Evolutionary conservation across 305 asterid genomes (phyloP).

Genomic region (Fraxinus dipetala): DNA sequence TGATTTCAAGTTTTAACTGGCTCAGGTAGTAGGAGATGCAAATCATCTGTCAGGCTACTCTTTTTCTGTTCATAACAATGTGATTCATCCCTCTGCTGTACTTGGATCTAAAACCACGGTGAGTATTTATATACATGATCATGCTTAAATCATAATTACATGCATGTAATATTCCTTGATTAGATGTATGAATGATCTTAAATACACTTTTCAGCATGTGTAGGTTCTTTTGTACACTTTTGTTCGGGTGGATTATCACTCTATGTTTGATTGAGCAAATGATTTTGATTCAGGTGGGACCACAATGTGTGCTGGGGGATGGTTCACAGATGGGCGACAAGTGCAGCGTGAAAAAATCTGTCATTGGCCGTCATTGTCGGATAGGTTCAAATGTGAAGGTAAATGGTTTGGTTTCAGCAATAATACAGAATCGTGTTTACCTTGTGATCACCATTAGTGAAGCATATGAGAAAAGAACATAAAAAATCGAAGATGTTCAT

Average conservation of each 20-base stretch:
- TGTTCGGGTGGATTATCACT: constrained; percentile 6
- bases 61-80: constrained; percentile 82
- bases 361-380: constrained; percentile 96
- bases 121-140: constrained; percentile 32
- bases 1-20: constrained; percentile 21
- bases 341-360: constrained; percentile 94
- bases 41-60: constrained; percentile 80
- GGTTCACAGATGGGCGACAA: constrained; percentile 96
- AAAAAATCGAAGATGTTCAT: background rate
- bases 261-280: constrained; percentile 10
- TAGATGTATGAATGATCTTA: constrained; percentile 12
- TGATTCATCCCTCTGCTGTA: constrained; percentile 73
- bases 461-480: background rate
- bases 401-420: constrained; percentile 8
- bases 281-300: constrained; percentile 70
- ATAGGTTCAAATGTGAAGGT: constrained; percentile 98
- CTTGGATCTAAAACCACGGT: constrained; percentile 92
- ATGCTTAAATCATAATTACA: constrained; percentile 17
- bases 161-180: constrained; percentile 5
- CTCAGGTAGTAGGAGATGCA: constrained; percentile 90
- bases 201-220: constrained; percentile 14
- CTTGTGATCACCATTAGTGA: background rate
- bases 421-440: background rate
- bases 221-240: background rate
- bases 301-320: constrained; percentile 95